Evolutionary conservation across 1,284 basidiomycete species (phyloP), one percentile per base, ranked within the genome.

Genomic region (Sporisorium reilianum): DNA sequence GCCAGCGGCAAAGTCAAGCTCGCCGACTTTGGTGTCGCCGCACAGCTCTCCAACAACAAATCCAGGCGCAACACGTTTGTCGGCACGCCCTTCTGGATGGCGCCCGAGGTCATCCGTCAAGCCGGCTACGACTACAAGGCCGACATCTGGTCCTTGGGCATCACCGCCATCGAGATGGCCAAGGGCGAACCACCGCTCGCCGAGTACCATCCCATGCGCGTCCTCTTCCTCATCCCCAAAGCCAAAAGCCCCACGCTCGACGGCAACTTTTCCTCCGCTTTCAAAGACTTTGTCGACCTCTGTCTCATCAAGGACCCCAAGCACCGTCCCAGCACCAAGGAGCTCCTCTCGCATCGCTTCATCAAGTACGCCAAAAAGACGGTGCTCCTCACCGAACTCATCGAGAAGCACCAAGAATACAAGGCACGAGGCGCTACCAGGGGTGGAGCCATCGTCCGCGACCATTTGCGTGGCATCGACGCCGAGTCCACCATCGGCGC

Each of bases 1-100:
- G 92, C 92, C 0, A 89, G 90, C 0, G 96, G 96, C 25, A 92
- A 91, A 83, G 96, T 98, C 85, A 99, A 99, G 86, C 90, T 99
- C 7, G 96, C 96, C 45, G 96, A 99, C 85, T 97, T 97, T 80
- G 95, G 95, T 75, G 95, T 97, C 11, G 94, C 95, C 6, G 95
- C 94, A 3, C 94, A 95, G 84, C 89, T 97, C 63, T 85, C 86
- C 22, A 93, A 91, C 64, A 86, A 86, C 52, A 92, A 88, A 84
- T 95, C 93, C 0, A 87, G 94, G 58, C 89, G 94, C 59, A 94
- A 96, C 84, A 97, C 95, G 0, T 96, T 97, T 82, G 94, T 97
- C 62, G 85, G 85, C 28, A 97, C 95, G 5, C 95, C 95, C 0
- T 97, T 95, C 84, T 97, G 95, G 95, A 96, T 96, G 94, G 94